A percentile compares a stretch with the other conserved stretches of the same genome.
Conservation (phyloP, 1,139 yeast genomes). For the Suhomyces chickasaworum region DNA sequence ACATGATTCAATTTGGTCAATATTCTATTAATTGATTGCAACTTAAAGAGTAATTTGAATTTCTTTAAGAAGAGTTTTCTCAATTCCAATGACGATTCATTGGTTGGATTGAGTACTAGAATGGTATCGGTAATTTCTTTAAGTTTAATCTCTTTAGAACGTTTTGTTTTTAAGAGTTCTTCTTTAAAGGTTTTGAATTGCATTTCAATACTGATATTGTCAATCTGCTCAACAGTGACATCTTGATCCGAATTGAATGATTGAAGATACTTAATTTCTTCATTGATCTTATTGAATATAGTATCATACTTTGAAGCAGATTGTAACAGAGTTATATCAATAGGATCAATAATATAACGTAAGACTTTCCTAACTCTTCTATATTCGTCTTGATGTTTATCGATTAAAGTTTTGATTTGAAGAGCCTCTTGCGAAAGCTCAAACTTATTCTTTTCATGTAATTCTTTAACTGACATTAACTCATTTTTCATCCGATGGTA, state of each 20-base stretch:
- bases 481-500: conserved; percentile 7
- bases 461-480: conserved; percentile 15
- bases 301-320: conserved; percentile 8
- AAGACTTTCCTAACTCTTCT: conserved; percentile 11
- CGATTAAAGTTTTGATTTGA: conserved; percentile 14
- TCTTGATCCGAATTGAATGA: conserved; percentile 3
- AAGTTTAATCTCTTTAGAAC: conserved; percentile 14
- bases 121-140: conserved; percentile 14
- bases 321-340: background rate
- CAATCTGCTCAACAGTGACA: conserved; percentile 8
- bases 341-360: conserved; percentile 9
- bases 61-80: conserved; percentile 16
- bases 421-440: conserved; percentile 15
- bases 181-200: conserved; percentile 13
- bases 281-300: conserved; percentile 14
- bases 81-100: background rate
- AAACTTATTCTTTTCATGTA: conserved; percentile 13
- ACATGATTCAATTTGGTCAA: conserved; percentile 13
- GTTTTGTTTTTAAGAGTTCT: conserved; percentile 13
- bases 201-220: conserved; percentile 5
- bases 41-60: conserved; percentile 15
- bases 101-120: conserved; percentile 6
- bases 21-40: conserved; percentile 16
- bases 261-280: conserved; percentile 14
- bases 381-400: conserved; percentile 15